Conservation (phyloP, 2,329 filamentous ascomycete genomes). For the Pyrenophora tritici-repentis region DNA sequence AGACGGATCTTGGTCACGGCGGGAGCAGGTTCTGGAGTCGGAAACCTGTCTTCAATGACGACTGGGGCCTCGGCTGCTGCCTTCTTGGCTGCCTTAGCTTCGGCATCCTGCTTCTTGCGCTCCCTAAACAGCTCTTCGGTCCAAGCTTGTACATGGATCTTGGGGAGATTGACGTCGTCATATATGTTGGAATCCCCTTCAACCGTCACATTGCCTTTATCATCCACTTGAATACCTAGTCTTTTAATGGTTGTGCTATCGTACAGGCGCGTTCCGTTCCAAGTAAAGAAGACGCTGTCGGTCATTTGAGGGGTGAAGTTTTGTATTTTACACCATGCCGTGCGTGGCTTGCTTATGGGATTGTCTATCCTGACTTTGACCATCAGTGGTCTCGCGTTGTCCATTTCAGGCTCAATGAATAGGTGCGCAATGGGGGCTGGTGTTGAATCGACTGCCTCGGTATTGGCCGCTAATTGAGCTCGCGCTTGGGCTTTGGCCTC, state of each 20-base stretch:
- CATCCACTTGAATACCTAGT: conserved; percentile 56
- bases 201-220: conserved; percentile 45
- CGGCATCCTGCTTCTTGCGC: conserved; percentile 50
- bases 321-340: conserved; percentile 72
- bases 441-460: conserved; percentile 10
- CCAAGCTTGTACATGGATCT: conserved; percentile 78
- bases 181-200: conserved; percentile 55
- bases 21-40: conserved; percentile 24
- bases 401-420: conserved; percentile 70
- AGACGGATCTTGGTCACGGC: conserved; percentile 50
- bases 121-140: conserved; percentile 66
- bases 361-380: conserved; percentile 71
- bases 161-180: conserved; percentile 54
- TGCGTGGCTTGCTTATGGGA: conserved; percentile 67
- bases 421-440: conserved; percentile 58
- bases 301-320: conserved; percentile 55
- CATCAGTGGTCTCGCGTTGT: conserved; percentile 63
- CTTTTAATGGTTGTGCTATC: conserved; percentile 66
- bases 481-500: conserved; percentile 32
- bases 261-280: conserved; percentile 74
- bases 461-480: conserved; percentile 19
- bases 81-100: conserved; percentile 31
- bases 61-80: conserved; percentile 47
- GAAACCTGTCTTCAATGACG: conserved; percentile 19
- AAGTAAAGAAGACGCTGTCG: conserved; percentile 74